phyloP scores from a whole-genome alignment of 768 basidiomycete species.

The Plicaturopsis crispa region DNA sequence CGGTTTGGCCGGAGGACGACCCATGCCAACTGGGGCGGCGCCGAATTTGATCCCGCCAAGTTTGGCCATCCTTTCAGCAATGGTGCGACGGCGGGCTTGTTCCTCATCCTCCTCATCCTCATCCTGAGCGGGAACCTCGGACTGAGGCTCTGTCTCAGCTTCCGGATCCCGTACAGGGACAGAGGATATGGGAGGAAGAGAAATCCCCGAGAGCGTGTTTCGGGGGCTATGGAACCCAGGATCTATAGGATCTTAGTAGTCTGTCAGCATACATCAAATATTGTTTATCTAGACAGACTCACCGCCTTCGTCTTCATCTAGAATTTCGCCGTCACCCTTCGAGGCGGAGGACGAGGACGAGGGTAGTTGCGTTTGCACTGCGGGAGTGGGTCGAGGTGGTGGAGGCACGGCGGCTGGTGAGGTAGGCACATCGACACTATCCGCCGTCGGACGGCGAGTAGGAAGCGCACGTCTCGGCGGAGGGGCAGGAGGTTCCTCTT shows the following conservation, averaged over 20 bases:
- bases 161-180: constrained; percentile 2
- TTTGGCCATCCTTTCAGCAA: constrained; percentile 94
- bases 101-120: constrained; percentile 35
- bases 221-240: constrained; percentile 52
- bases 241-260: constrained; percentile 55
- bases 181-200: neutral
- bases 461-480: constrained; percentile 13
- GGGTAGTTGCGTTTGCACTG: constrained; percentile 4
- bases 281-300: constrained; percentile 13
- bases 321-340: constrained; percentile 29
- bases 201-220: neutral
- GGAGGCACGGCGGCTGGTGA: neutral
- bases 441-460: constrained; percentile 5
- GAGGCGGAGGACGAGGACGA: constrained; percentile 15
- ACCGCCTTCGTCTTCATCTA: constrained; percentile 64
- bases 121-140: constrained; percentile 8
- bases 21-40: constrained; percentile 41
- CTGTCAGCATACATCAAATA: constrained; percentile 4
- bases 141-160: constrained; percentile 10
- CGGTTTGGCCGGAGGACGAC: constrained; percentile 28
- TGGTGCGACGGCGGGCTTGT: constrained; percentile 53
- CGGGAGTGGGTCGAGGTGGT: neutral
- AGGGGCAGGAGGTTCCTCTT: constrained; percentile 26
- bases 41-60: constrained; percentile 84
- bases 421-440: constrained; percentile 3